These are phyloP conservation scores for Sugiyamaella marilandica DNA, from an alignment of 805 yeast species.

Conservation along the genomic window DNA sequence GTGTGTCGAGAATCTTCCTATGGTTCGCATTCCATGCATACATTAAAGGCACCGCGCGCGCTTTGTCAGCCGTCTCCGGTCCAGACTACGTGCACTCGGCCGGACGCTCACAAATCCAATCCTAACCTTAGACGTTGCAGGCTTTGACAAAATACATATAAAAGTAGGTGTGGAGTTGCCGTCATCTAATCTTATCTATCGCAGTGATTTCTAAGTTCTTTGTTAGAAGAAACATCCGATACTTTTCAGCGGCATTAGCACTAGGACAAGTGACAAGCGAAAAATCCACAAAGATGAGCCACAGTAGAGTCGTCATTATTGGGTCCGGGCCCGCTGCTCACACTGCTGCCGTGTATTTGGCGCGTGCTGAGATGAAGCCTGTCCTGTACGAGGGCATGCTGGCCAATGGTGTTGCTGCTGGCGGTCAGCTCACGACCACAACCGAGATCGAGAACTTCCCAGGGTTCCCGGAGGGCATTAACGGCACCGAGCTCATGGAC, in stretches of 20 bases:
- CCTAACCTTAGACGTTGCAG: conserved; percentile 3
- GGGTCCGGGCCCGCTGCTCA: conserved; percentile 99
- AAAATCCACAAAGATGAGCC: conserved; percentile 22
- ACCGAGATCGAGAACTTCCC: conserved; percentile 99
- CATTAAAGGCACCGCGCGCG: neutral
- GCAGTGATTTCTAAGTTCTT: neutral
- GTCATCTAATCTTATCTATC: conserved; percentile 3
- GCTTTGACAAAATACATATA: neutral
- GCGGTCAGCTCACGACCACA: conserved; percentile 98
- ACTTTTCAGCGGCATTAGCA: neutral
- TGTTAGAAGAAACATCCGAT: neutral
- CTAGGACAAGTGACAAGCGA: conserved; percentile 1
- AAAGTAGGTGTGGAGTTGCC: neutral
- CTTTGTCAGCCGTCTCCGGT: conserved; percentile 1
- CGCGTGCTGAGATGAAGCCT: conserved; percentile 95
- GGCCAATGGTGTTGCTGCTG: conserved; percentile 98
- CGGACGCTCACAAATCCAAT: neutral
- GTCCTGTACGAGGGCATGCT: conserved; percentile 91
- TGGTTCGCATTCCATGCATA: too few relatives aligned
- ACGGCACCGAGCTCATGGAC: conserved; percentile 87
- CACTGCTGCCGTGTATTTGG: conserved; percentile 95
- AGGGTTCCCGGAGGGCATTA: conserved; percentile 92
- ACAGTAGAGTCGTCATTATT: conserved; percentile 34
- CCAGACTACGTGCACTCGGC: neutral
- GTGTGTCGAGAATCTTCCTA: too few relatives aligned